Evolutionary conservation across 2,329 filamentous ascomycete species (phyloP), one percentile per base, ranked within the genome.

Genomic region (Pestalotiopsis sp.): DNA sequence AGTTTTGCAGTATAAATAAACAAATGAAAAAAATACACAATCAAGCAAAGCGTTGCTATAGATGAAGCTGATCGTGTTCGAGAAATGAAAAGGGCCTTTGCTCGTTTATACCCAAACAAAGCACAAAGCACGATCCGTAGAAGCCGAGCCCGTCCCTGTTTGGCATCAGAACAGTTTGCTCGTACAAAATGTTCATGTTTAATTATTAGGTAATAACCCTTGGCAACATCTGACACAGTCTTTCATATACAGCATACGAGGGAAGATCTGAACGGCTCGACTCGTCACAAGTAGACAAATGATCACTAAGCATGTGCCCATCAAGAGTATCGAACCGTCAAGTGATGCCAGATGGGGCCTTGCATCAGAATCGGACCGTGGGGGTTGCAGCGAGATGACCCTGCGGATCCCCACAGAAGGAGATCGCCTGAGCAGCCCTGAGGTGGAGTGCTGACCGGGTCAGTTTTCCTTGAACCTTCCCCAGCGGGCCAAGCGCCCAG

Each of bases 361-460:
- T 31, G 61, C 41, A 64, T 25, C 31, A 9, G 31, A 36, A 52
- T 64, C 61, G 61, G 41, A 11, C 61, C 61, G 61, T 64, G 61
- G 39, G 61, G 61, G 61, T 64, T 45, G 23, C 20, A 64, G 61
- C 41, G 17, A 25, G 17, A 63, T 41, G 31, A 36, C 31, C 31
- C 31, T 36, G 31, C 6, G 45, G 20, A 64, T 52, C 61, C 61
- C 61, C 61, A 52, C 39, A 64, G 23, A 64, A 38, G 17, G 41
- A 36, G 61, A 64, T 52, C 61, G 61, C 61, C 61, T 64, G 61
- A 64, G 36, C 61, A 14, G 36, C 39, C n/a, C 14, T 52, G 57
- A 23, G 12, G 61, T 49, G 61, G 61, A 64, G 38, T 64, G 61
- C 61, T 64, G 20, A 49, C 20, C 39, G 36, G 61, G 27, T 41